Base-by-base conservation (phyloP, 2,329 filamentous ascomycete genomes). In the Teratosphaeria destructans region DNA sequence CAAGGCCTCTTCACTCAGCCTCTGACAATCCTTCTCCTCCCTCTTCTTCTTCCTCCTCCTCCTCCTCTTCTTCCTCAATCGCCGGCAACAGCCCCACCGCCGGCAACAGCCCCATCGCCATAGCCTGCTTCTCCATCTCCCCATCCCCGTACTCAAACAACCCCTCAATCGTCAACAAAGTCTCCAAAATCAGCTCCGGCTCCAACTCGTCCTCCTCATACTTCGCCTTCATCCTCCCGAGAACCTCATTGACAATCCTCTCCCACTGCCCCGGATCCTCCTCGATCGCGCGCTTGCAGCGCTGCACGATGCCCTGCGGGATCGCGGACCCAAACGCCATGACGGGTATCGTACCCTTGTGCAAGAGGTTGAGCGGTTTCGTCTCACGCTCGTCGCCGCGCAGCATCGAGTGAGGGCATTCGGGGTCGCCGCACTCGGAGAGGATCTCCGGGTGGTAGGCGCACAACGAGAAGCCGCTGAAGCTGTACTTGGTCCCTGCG, bases 371-470 rank as follows among this genome's bases (percentile, higher is more conserved):
- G 11, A 19, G 26, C 14, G 47, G 34, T 3, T 58, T 43, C 29
- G 43, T 58, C 47, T 58, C 53, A 14, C 8, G 5, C 43, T 29
- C 56, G 5, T 39, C 35, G 11, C 35, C 35, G 35, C 35, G 35
- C 35, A 39, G 35, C 11, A 11, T 3, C 35, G 35, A 39, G 35
- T 58, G 49, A n/a, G 29, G 34, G 29, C 55, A 32, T 29, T 57
- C 5, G 10, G 14, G 37, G 6, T 32, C n/a, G 43, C 2, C 5
- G 52, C 53, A 47, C 35, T 59, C 52, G 32, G 19, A n/a, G 8
- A 37, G 27, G 34, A 59, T 53, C 6, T 35, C 34, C n/a, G 57
- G 57, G 27, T 59, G 57, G 23, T 59, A 59, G 12, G 52, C 57
- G 10, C 34, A 52, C 3, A 59, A n/a, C 47, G 57, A 35, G 23